These are phyloP conservation scores for Zalaria obscura DNA, from an alignment of 2,329 filamentous ascomycete species.

Conservation along the genomic window DNA sequence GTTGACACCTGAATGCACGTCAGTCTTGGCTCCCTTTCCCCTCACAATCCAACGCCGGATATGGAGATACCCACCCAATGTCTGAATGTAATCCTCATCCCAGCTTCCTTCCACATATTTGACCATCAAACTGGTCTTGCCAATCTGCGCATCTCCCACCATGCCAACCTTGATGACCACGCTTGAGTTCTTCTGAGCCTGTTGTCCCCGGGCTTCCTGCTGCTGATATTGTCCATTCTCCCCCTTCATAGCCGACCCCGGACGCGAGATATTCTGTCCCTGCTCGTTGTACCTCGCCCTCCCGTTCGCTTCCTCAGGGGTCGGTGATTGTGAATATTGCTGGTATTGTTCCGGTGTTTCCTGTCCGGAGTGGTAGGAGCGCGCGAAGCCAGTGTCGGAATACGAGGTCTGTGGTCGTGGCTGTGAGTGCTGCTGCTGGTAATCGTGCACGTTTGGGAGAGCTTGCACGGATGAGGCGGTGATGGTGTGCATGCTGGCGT, in stretches of 20 bases:
- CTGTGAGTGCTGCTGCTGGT: conserved; percentile 27
- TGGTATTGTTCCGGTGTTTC: conserved; percentile 23
- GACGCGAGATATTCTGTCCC: conserved; percentile 23
- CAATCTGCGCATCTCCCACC: conserved; percentile 98
- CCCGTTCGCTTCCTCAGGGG: conserved; percentile 23
- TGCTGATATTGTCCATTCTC: conserved; percentile 21
- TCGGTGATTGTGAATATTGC: conserved; percentile 26
- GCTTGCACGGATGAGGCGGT: conserved; percentile 23
- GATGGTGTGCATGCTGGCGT: conserved; percentile 34
- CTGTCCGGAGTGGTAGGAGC: conserved; percentile 29
- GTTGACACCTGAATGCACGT: conserved; percentile 58
- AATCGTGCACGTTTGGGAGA: conserved; percentile 24
- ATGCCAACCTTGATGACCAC: conserved; percentile 99
- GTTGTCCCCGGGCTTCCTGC: conserved; percentile 13
- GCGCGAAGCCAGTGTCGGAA: conserved; percentile 33
- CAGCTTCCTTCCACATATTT: conserved; percentile 99
- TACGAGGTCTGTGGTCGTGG: conserved; percentile 39
- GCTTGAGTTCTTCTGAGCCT: conserved; percentile 37
- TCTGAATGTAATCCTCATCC: conserved; percentile 99
- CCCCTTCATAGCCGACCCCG: conserved; percentile 13
- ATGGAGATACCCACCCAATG: conserved; percentile 46
- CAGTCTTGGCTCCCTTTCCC: conserved; percentile 4
- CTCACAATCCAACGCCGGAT: background rate
- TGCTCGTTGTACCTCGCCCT: conserved; percentile 13
- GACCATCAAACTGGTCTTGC: conserved; percentile 98